Evolutionary conservation across 192 early-diverging fungal species (phyloP).

Genomic region (Pilaira anomala): DNA sequence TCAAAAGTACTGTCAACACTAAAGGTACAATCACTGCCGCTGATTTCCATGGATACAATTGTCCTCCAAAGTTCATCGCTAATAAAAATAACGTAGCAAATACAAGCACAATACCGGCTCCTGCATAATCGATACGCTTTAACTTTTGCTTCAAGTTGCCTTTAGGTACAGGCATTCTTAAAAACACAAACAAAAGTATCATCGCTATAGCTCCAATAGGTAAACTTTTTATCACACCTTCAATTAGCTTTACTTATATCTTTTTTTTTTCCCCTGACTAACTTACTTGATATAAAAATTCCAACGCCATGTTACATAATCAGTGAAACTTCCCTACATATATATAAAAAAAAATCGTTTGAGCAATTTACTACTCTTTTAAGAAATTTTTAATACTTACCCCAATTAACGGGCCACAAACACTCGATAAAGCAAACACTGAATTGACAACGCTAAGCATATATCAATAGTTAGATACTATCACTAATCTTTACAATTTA

Average conservation of each 20-base stretch:
- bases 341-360: constrained; percentile 1
- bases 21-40: constrained; percentile 47
- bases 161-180: constrained; percentile 30
- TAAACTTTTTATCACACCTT: constrained; percentile 16
- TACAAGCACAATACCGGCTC: constrained; percentile 38
- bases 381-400: constrained; percentile 17
- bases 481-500: background rate
- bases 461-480: background rate
- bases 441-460: constrained; percentile 21
- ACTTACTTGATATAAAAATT: constrained; percentile 41
- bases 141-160: constrained; percentile 46
- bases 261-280: background rate
- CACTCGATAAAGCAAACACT: constrained; percentile 34
- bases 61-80: constrained; percentile 63
- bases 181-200: constrained; percentile 39
- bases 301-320: constrained; percentile 39
- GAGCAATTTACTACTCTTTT: too few relatives aligned
- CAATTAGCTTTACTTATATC: background rate
- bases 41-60: constrained; percentile 51
- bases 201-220: constrained; percentile 41
- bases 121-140: constrained; percentile 56
- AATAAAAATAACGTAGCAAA: constrained; percentile 56
- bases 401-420: constrained; percentile 37
- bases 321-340: constrained; percentile 25
- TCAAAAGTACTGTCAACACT: constrained; percentile 38